Evolutionary conservation across 2,329 filamentous ascomycete genomes (phyloP).

Genomic region (Talaromyces sp.): DNA sequence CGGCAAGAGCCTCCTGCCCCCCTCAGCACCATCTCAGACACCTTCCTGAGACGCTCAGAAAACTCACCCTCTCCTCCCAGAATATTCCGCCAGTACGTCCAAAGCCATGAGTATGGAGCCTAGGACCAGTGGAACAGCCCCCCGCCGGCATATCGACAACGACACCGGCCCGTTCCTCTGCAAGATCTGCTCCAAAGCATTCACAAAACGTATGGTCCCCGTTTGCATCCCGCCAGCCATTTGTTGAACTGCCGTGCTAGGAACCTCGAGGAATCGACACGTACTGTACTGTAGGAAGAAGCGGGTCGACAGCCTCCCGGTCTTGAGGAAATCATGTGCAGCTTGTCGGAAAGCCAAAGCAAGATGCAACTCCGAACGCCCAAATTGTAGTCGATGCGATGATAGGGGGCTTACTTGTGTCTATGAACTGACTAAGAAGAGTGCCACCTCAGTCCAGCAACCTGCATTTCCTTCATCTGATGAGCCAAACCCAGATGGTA

Average conservation of each 20-base stretch:
- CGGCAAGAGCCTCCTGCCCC: background rate
- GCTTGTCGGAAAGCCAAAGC: slow-evolving; percentile 1
- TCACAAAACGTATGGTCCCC: background rate
- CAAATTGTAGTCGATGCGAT: background rate
- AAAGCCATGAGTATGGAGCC: background rate
- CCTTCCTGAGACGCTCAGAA: too few species aligned
- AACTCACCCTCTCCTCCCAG: background rate
- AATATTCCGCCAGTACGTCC: too few species aligned
- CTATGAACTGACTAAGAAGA: background rate
- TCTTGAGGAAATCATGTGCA: background rate
- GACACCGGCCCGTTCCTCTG: background rate
- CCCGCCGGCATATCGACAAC: background rate
- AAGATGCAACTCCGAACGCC: background rate
- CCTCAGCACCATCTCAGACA: background rate
- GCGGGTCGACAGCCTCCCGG: background rate
- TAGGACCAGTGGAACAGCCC: background rate
- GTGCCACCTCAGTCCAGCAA: background rate
- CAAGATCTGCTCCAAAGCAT: background rate
- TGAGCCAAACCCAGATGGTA: background rate
- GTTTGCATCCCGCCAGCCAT: background rate
- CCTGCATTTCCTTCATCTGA: background rate
- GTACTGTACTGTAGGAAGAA: background rate
- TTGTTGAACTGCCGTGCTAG: background rate
- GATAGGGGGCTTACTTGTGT: background rate
- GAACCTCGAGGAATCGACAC: background rate